Base-by-base conservation (phyloP, 768 basidiomycete genomes). In the Cystoderma amianthinum region DNA sequence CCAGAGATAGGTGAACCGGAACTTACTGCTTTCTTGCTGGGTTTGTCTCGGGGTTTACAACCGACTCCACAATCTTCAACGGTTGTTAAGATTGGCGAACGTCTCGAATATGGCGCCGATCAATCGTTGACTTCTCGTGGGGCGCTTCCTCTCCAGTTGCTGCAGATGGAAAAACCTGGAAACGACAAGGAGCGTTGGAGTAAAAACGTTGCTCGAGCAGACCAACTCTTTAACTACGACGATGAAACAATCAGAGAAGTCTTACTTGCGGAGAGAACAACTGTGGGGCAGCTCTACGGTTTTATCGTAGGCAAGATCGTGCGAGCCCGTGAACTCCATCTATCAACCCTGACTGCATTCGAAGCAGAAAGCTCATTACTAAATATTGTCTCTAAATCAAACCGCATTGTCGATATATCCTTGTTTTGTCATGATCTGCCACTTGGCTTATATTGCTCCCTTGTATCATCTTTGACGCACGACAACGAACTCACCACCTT, bases 231-330 rank as follows among this genome's bases (percentile, higher is more conserved):
- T 47, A 57, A 64, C 3, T 61, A 66, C 36, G 75, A 79, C 38
- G 76, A 77, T 43, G 55, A 66, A 15, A 71, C 68, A 5, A 69
- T 84, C 43, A 72, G 76, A 23, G 73, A 80, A 16, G 69, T 77
- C 22, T 65, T 91, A 42, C 60, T 86, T n/a, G 70, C 72, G 2
- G 86, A 94, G 53, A 70, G 74, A 35, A 76, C 76, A 19, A 82
- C 85, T 2, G 53, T 83, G n/a, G 71, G 77, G 2, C 87, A 91
- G 48, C 48, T 77, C 20, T 86, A 86, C 53, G 91, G 89, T 11
- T 89, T 75, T 58, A 72, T 84, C 33, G 65, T 76, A 11, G 88
- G 83, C 11, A 80, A 79, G 50, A 70, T 72, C 21, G 62, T 78
- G 1, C 73, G 91, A 33, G 74, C 78, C 13, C 74, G 78, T 19